A percentile compares a stretch with the other conserved stretches of the same genome.
Evolutionary conservation across 305 asterid genomes (phyloP).

Genomic region (Fraxinus baroniana): DNA sequence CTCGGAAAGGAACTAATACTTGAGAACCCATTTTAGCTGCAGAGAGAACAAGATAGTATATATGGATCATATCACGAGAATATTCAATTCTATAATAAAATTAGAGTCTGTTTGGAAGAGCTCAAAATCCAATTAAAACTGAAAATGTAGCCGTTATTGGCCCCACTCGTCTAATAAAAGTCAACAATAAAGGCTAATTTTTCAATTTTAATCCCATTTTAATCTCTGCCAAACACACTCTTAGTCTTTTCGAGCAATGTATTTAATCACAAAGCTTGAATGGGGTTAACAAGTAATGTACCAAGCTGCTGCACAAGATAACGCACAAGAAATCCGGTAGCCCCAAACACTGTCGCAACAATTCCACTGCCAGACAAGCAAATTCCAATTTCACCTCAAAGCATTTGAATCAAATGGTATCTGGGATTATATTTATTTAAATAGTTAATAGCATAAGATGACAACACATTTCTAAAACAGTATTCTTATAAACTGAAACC

Average conservation of each 20-base stretch:
- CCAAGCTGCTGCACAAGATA: constrained; percentile 93
- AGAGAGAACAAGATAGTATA: constrained; percentile 15
- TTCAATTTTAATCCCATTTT: too few relatives aligned
- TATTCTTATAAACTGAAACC: not conserved
- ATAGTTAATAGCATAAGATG: not conserved
- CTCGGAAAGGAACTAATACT: constrained; percentile 96
- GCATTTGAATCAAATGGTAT: not conserved
- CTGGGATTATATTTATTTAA: not conserved
- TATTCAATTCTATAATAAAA: constrained; percentile 13
- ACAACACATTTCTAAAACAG: not conserved
- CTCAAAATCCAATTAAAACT: too few relatives aligned
- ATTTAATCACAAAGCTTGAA: constrained; percentile 3
- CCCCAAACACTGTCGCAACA: constrained; percentile 92
- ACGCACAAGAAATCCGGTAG: constrained; percentile 92
- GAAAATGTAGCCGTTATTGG: too few relatives aligned
- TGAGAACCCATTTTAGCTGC: constrained; percentile 96
- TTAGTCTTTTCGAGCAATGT: not conserved
- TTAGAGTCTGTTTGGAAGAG: not conserved
- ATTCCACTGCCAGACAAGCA: constrained; percentile 74
- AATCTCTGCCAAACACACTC: too few relatives aligned
- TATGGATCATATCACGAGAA: constrained; percentile 10
- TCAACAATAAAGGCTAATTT: too few relatives aligned
- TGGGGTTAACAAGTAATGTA: constrained; percentile 28
- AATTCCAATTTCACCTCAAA: constrained; percentile 18
- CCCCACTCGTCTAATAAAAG: too few relatives aligned